Evolutionary conservation across 1,284 basidiomycete species (phyloP).

Genomic region (Anthracocystis setariae): DNA sequence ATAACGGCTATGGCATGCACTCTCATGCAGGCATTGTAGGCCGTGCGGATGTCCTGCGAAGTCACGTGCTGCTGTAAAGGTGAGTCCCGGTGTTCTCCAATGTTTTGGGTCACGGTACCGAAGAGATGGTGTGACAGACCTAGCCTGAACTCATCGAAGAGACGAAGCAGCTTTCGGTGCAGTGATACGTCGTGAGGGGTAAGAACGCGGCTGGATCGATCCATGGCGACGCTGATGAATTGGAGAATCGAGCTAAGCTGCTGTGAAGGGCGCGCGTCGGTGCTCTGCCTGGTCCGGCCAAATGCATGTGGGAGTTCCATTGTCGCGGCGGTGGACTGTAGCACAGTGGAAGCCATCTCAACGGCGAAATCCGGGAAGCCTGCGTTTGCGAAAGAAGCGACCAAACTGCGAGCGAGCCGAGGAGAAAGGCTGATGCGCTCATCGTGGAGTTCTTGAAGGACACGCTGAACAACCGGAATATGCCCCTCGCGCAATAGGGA

Average conservation of each 20-base stretch:
- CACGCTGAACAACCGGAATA: conserved; percentile 19
- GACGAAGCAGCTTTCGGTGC: conserved; percentile 17
- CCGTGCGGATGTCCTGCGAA: conserved; percentile 16
- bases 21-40: conserved; percentile 44
- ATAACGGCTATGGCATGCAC: not conserved
- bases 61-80: not conserved
- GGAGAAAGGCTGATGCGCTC: conserved; percentile 19
- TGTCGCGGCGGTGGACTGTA: conserved; percentile 7
- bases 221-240: conserved; percentile 41
- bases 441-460: conserved; percentile 28
- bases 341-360: conserved; percentile 25
- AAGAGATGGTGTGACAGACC: conserved; percentile 35
- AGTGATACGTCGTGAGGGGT: conserved; percentile 1
- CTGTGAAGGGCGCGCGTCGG: not conserved
- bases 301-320: not conserved
- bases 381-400: conserved; percentile 34
- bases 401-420: conserved; percentile 30
- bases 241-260: conserved; percentile 19
- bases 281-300: not conserved
- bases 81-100: not conserved
- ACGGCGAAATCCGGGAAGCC: conserved; percentile 38
- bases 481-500: conserved; percentile 21
- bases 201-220: conserved; percentile 21
- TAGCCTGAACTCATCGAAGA: conserved; percentile 45
- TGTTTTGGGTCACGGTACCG: not conserved